phyloP scores from a whole-genome alignment of 352 stramenopile genomes.

The Pythium phragmitis region DNA sequence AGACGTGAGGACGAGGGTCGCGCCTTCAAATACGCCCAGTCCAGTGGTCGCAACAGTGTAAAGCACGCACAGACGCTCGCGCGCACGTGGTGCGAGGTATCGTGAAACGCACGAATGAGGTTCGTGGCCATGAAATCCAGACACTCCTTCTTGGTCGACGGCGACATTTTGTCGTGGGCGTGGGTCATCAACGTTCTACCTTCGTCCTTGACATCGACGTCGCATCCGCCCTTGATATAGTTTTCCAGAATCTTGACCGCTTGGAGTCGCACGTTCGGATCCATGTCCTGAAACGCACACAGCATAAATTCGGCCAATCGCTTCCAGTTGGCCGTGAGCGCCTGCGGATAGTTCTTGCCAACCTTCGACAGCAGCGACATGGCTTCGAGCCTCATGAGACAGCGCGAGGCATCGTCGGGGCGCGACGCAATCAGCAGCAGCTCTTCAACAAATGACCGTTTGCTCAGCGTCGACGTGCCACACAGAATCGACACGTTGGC shows the following conservation, averaged over 20 bases:
- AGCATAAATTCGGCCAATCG: conserved; percentile 76
- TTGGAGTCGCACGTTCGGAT: conserved; percentile 84
- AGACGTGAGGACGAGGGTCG: conserved; percentile 30
- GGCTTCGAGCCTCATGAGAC: conserved; percentile 67
- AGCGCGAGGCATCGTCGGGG: conserved; percentile 52
- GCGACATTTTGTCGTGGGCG: neutral
- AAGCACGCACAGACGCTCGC: conserved; percentile 87
- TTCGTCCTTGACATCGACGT: neutral
- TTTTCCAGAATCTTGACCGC: conserved; percentile 88
- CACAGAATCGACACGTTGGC: conserved; percentile 67
- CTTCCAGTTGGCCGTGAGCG: conserved; percentile 70
- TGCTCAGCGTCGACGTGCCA: conserved; percentile 51
- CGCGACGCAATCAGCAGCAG: conserved; percentile 63
- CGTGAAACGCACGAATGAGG: conserved; percentile 79
- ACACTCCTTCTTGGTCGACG: conserved; percentile 44
- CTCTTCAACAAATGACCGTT: conserved; percentile 74
- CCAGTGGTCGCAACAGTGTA: conserved; percentile 63
- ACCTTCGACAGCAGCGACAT: conserved; percentile 86
- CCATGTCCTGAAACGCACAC: conserved; percentile 77
- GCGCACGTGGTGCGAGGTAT: conserved; percentile 84
- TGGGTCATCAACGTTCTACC: neutral
- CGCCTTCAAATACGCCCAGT: conserved; percentile 62
- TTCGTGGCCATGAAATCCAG: conserved; percentile 79
- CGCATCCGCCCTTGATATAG: conserved; percentile 72
- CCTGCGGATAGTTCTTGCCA: conserved; percentile 80